Percentiles rank a stretch among this genome's conserved stretches.
Conservation (phyloP, 2,329 filamentous ascomycete genomes). For the Aspergillus luchuensis region DNA sequence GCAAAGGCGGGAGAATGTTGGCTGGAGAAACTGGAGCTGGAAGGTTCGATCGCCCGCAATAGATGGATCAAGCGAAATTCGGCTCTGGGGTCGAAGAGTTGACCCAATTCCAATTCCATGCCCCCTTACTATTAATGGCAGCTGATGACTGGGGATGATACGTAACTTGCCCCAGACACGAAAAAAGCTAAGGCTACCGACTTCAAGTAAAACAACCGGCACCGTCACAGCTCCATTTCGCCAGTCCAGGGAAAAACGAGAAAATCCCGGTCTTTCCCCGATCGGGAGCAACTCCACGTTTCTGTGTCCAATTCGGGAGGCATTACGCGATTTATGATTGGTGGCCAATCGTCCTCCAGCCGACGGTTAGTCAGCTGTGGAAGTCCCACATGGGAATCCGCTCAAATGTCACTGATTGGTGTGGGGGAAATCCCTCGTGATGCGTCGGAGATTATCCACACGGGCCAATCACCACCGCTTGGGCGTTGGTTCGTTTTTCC, state of each 20-base stretch:
- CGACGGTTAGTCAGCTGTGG: neutral
- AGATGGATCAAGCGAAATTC: neutral
- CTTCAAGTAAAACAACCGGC: neutral
- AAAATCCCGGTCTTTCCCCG: neutral
- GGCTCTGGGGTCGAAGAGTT: neutral
- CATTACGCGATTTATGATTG: neutral
- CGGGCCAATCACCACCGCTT: slow-evolving; percentile 5
- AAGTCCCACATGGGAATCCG: slow-evolving; percentile 24
- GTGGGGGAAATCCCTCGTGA: slow-evolving; percentile 6
- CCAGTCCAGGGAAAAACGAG: neutral
- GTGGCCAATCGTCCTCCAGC: neutral
- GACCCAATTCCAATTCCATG: neutral
- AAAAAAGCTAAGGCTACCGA: neutral
- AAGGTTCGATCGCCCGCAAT: slow-evolving; percentile 2
- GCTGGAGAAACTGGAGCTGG: neutral
- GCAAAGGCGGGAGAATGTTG: neutral
- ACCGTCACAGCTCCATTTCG: neutral
- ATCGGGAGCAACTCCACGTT: neutral
- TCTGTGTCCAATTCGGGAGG: neutral
- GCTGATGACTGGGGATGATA: neutral
- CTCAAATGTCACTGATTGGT: slow-evolving; percentile 17
- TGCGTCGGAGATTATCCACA: slow-evolving; percentile 2
- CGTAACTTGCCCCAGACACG: neutral
- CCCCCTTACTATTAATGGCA: neutral
- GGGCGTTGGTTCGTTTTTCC: neutral